phyloP scores from a whole-genome alignment of 1,284 basidiomycete genomes.

The Calocybe gambosa region DNA sequence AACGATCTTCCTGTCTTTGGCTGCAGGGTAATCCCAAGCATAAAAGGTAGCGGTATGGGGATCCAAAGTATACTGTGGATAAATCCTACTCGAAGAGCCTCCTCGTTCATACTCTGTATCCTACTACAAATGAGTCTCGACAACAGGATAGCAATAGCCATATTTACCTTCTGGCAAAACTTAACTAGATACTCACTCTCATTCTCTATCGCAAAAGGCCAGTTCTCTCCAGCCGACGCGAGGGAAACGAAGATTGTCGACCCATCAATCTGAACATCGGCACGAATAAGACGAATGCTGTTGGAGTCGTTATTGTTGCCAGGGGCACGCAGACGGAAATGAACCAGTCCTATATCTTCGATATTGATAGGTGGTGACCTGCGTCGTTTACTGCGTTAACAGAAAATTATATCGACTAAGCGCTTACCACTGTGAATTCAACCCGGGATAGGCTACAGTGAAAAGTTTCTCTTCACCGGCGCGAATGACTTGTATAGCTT shows the following conservation, averaged over 20 bases:
- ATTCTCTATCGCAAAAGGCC: constrained; percentile 93
- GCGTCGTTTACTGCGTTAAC: constrained; percentile 6
- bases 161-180: constrained; percentile 71
- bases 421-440: constrained; percentile 78
- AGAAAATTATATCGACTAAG: background rate
- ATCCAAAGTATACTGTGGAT: constrained; percentile 49
- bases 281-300: constrained; percentile 62
- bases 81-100: constrained; percentile 28
- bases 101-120: constrained; percentile 40
- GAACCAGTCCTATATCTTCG: constrained; percentile 83
- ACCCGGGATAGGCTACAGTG: constrained; percentile 80
- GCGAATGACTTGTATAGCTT: constrained; percentile 68
- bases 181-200: constrained; percentile 71
- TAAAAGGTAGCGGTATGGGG: constrained; percentile 62
- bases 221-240: constrained; percentile 58
- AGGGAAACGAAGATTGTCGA: constrained; percentile 88
- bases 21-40: constrained; percentile 94
- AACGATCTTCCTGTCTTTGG: constrained; percentile 75
- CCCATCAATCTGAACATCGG: constrained; percentile 81
- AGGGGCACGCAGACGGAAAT: constrained; percentile 61
- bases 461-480: constrained; percentile 66
- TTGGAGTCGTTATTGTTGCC: constrained; percentile 24
- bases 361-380: constrained; percentile 94
- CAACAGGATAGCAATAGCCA: background rate
- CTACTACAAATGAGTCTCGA: constrained; percentile 26